Conservation (phyloP, 2,329 filamentous ascomycete species). For the Pseudogymnoascus verrucosus region DNA sequence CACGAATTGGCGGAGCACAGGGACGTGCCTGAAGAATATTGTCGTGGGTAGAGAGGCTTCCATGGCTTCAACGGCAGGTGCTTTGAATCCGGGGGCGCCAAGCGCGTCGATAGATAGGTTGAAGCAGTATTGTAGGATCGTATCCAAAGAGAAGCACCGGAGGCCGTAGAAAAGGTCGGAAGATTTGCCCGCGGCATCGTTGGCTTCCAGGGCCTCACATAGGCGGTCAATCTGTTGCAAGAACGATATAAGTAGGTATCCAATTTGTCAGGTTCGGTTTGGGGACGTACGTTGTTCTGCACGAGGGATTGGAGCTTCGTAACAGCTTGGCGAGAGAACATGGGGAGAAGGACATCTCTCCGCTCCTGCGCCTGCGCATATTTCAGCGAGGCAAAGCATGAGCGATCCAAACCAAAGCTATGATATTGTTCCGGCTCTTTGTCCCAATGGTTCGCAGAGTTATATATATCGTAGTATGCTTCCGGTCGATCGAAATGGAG, state of each 20-base stretch:
- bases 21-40: conserved; percentile 31
- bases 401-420: conserved; percentile 31
- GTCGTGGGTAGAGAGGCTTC: conserved; percentile 27
- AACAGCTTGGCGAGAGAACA: conserved; percentile 32
- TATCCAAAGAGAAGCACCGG: conserved; percentile 27
- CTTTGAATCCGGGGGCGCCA: conserved; percentile 29
- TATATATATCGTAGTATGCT: conserved; percentile 35
- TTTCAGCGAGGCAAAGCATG: conserved; percentile 32
- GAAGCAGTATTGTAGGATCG: conserved; percentile 32
- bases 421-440: conserved; percentile 32
- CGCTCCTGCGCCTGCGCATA: conserved; percentile 31
- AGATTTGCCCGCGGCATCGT: conserved; percentile 15
- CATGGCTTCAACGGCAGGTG: conserved; percentile 32
- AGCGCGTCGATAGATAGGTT: conserved; percentile 30
- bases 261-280: background rate
- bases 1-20: conserved; percentile 13
- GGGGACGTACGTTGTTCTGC: conserved; percentile 24
- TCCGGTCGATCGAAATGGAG: conserved; percentile 34
- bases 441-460: conserved; percentile 31
- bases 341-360: conserved; percentile 31
- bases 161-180: conserved; percentile 25
- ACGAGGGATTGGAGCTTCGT: conserved; percentile 27
- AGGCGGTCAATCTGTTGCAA: conserved; percentile 20
- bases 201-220: conserved; percentile 23
- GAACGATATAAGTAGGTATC: background rate